Evolutionary conservation across 164 flowering plant genomes (phyloP).

Genomic region (Piper betle): DNA sequence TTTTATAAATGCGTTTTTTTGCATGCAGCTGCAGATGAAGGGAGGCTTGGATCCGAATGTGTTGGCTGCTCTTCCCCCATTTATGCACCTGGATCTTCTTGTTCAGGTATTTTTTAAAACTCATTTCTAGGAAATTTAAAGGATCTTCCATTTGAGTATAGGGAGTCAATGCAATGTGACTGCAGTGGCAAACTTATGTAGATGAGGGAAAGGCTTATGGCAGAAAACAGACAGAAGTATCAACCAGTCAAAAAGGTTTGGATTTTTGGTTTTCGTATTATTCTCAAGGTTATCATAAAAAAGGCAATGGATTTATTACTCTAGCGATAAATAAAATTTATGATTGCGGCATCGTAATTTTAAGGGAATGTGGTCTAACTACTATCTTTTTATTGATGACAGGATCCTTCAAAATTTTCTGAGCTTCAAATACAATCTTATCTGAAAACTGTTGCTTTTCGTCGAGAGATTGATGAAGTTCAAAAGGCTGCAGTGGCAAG

Average conservation of each 20-base stretch:
- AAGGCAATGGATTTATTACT: neutral
- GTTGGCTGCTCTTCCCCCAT: conserved; percentile 90
- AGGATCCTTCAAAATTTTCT: conserved; percentile 81
- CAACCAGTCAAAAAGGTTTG: conserved; percentile 88
- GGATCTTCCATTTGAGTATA: neutral
- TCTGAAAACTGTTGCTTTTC: conserved; percentile 94
- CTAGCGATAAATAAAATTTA: too few species aligned
- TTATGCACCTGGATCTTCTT: conserved; percentile 95
- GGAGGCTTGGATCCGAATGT: conserved; percentile 75
- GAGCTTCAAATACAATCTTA: conserved; percentile 90
- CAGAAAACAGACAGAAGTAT: conserved; percentile 93
- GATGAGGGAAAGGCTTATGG: conserved; percentile 95
- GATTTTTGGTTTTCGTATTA: neutral
- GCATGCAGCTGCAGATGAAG: conserved; percentile 51
- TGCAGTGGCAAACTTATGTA: conserved; percentile 9
- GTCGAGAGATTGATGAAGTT: conserved; percentile 88
- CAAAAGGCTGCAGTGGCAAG: conserved; percentile 85
- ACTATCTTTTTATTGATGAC: conserved; percentile 1
- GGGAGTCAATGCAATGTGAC: neutral
- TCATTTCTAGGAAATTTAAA: neutral
- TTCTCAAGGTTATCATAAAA: neutral
- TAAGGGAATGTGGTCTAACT: neutral
- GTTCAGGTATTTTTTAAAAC: conserved; percentile 43
- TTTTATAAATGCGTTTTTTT: neutral
- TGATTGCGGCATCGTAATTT: too few species aligned